Percentiles rank a stretch among this genome's conserved stretches.
Evolutionary conservation across 805 yeast species (phyloP).

Genomic region (Candida maesae): DNA sequence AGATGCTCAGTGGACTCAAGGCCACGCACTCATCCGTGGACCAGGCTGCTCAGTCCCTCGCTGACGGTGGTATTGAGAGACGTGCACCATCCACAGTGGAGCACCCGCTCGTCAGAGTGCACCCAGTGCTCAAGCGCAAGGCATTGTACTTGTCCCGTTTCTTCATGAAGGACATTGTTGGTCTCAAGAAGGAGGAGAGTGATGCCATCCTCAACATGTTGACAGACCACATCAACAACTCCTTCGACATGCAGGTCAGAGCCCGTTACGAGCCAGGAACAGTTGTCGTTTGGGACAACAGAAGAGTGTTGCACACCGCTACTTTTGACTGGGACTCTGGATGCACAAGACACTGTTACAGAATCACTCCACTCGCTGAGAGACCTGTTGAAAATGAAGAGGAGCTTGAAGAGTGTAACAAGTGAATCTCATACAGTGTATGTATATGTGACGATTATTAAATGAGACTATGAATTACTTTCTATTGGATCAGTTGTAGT

Average conservation of each 20-base stretch:
- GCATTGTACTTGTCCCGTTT: conserved; percentile 50
- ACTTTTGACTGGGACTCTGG: conserved; percentile 44
- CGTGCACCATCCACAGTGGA: conserved; percentile 26
- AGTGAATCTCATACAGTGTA: background rate
- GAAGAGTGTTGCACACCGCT: conserved; percentile 45
- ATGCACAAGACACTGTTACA: conserved; percentile 27
- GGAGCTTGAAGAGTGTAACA: conserved; percentile 12
- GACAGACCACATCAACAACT: conserved; percentile 43
- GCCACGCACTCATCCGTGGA: conserved; percentile 41
- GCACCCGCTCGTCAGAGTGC: conserved; percentile 60
- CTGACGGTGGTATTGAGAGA: conserved; percentile 47
- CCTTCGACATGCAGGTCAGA: conserved; percentile 29
- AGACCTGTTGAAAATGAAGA: conserved; percentile 10
- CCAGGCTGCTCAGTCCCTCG: conserved; percentile 42
- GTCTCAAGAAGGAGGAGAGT: conserved; percentile 48
- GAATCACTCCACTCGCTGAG: conserved; percentile 45
- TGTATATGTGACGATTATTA: too few relatives aligned
- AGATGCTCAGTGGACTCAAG: conserved; percentile 41
- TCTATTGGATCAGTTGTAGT: too few relatives aligned
- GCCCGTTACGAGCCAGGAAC: conserved; percentile 22
- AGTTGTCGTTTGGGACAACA: conserved; percentile 26
- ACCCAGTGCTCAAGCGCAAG: conserved; percentile 65
- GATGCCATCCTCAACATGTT: conserved; percentile 44
- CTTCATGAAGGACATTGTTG: conserved; percentile 46
- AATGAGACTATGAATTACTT: too few relatives aligned